Evolutionary conservation across 1,284 basidiomycete species (phyloP).

Genomic region (Boletus mariae): DNA sequence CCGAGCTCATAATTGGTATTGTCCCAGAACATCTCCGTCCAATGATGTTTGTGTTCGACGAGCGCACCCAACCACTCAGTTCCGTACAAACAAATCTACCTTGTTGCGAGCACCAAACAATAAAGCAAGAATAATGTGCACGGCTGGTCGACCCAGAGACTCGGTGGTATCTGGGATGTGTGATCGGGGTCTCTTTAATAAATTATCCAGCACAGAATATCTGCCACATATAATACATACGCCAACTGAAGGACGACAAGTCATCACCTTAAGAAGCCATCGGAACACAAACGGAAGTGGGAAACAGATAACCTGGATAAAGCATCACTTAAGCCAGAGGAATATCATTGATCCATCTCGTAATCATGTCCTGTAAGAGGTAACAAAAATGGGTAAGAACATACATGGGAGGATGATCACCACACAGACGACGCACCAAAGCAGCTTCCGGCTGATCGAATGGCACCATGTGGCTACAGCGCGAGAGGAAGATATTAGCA

Average conservation of each 20-base stretch:
- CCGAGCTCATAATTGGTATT: too few relatives aligned
- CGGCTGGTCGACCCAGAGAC: too few relatives aligned
- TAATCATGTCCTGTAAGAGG: slow-evolving; percentile 33
- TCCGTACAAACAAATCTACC: too few relatives aligned
- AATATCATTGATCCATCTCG: slow-evolving; percentile 38
- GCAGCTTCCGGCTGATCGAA: slow-evolving; percentile 80
- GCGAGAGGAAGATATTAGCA: slow-evolving; percentile 9
- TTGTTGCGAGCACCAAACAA: too few relatives aligned
- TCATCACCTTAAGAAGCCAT: background rate
- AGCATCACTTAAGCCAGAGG: slow-evolving; percentile 29
- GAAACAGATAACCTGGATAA: background rate
- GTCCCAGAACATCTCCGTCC: too few relatives aligned
- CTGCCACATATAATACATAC: background rate
- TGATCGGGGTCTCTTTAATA: background rate
- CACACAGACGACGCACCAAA: slow-evolving; percentile 43
- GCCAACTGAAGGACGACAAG: too few relatives aligned
- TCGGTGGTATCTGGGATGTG: background rate
- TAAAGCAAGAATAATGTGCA: too few relatives aligned
- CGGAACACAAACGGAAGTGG: background rate
- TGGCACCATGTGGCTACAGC: slow-evolving; percentile 75
- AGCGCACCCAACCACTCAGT: too few relatives aligned
- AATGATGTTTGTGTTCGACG: too few relatives aligned
- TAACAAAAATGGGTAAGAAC: background rate
- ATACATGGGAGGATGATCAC: background rate
- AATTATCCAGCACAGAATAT: background rate